Evolutionary conservation across 345 rosid genomes (phyloP), one percentile per base, ranked within the genome.

Genomic region (Clarkia xantiana): DNA sequence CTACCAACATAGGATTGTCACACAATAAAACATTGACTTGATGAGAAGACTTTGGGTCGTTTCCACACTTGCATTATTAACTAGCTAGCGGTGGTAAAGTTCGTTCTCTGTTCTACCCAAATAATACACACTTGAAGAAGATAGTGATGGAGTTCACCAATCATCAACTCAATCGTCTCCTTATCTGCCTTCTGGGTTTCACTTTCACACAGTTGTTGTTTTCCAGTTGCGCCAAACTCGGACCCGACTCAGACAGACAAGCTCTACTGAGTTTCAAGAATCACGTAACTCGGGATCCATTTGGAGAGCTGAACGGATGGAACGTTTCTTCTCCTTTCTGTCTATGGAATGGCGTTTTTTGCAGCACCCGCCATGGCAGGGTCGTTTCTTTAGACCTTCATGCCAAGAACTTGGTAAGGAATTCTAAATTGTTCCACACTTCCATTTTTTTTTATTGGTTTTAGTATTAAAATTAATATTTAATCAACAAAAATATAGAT

Each of bases 301-400:
- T 41, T 39, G 64, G 61, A 43, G 25, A 47, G 11, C 47, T 59
- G 42, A 23, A 14, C 10, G n/a, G 34, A 11, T 68, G 72, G 68
- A 59, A 68, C 40, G 56, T 58, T 49, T 58, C 68, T 2, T 8
- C 51, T 15, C 43, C 45, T 14, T 58, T 54, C 47, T 62, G 58
- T 51, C 55, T 1, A 5, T 67, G 71, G 71, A 14, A 23, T 10
- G 73, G 73, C 1, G 57, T 68, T 10, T 18, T 36, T 34, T 68
- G 73, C 40, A 4, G 62, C 45, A 8, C 42, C 0, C 42, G 65
- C 9, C 62, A 52, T 45, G 56, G 20, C 6, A 61, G 74, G 18
- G 62, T 58, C 14, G 22, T 57, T 14, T 49, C 46, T 2, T 34
- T 69, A 13, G 44, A 49, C 55, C 59, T 69, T 34, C 1, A 18